Conservation (phyloP, 2,329 filamentous ascomycete genomes). For the Neofusicoccum kwambonambiense region DNA sequence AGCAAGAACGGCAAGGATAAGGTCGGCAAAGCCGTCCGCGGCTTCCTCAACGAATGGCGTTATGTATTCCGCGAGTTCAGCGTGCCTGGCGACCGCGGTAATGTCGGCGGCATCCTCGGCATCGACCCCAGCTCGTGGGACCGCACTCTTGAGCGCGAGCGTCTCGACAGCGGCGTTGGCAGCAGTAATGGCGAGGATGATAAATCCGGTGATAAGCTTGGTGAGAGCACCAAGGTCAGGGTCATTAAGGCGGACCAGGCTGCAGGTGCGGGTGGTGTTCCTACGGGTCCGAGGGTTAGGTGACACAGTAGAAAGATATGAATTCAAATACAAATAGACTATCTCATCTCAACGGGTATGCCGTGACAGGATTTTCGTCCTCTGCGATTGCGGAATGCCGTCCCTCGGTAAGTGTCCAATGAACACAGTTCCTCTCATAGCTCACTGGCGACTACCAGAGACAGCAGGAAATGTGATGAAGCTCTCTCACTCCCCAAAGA, state of each 20-base stretch:
- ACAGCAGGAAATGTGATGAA: too few species aligned
- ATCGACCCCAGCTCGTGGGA: constrained; percentile 63
- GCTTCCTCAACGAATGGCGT: constrained; percentile 90
- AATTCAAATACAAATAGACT: constrained; percentile 18
- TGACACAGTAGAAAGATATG: constrained; percentile 1
- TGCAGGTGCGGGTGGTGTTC: constrained; percentile 27
- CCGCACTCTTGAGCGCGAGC: constrained; percentile 35
- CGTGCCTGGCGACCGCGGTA: constrained; percentile 90
- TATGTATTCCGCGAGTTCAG: constrained; percentile 96
- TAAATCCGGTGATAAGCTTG: constrained; percentile 26
- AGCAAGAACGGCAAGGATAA: constrained; percentile 99
- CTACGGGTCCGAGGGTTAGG: constrained; percentile 33
- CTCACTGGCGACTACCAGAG: too few species aligned
- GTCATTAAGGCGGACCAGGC: constrained; percentile 40
- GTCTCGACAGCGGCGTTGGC: constrained; percentile 26
- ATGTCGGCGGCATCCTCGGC: constrained; percentile 65
- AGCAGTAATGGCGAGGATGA: constrained; percentile 23
- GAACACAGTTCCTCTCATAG: too few species aligned
- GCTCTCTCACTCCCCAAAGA: too few species aligned
- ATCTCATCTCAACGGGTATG: background rate
- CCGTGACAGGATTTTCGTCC: background rate
- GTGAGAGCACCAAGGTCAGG: constrained; percentile 29
- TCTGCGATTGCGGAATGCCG: background rate
- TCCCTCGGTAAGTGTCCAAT: too few species aligned
- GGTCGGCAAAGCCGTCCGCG: constrained; percentile 88